phyloP scores from a whole-genome alignment of 495 filamentous ascomycete species.

The Lichenothelia convexa region DNA sequence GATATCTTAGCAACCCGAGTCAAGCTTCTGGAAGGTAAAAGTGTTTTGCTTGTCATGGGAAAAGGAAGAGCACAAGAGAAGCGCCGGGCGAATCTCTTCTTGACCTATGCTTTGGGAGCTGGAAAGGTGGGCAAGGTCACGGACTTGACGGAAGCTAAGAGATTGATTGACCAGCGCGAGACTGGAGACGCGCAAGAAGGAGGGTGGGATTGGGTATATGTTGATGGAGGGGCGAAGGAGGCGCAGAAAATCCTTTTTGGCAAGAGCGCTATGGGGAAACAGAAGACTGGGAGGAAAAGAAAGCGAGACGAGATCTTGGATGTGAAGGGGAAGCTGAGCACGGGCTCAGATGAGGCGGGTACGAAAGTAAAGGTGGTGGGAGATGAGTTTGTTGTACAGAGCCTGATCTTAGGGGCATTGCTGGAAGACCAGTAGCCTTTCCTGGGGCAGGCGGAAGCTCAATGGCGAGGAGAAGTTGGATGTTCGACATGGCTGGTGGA shows the following conservation, averaged over 20 bases:
- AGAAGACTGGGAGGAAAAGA: constrained; percentile 25
- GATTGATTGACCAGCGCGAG: constrained; percentile 28
- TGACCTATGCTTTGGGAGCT: constrained; percentile 64
- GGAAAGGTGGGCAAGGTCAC: constrained; percentile 40
- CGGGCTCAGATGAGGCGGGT: constrained; percentile 13
- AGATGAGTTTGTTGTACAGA: constrained; percentile 84
- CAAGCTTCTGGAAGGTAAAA: constrained; percentile 44
- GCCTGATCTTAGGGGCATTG: constrained; percentile 68
- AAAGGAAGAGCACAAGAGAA: constrained; percentile 41
- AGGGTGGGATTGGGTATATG: constrained; percentile 64
- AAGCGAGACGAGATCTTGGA: constrained; percentile 22
- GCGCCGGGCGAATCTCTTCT: constrained; percentile 45
- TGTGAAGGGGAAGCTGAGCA: constrained; percentile 17
- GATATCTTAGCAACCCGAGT: constrained; percentile 11
- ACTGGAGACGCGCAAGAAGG: too few relatives aligned
- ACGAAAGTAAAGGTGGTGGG: constrained; percentile 46
- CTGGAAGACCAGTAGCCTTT: constrained; percentile 26
- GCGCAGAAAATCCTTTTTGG: constrained; percentile 29
- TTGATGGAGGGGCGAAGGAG: constrained; percentile 40
- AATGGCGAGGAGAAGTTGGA: not conserved
- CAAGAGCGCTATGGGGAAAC: constrained; percentile 3
- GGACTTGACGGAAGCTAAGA: constrained; percentile 43
- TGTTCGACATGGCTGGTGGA: not conserved
- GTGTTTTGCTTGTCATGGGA: constrained; percentile 59
- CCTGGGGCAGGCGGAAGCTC: not conserved